Base-by-base conservation (phyloP, 192 early-diverging fungal genomes). In the Chytriomyces sp. region DNA sequence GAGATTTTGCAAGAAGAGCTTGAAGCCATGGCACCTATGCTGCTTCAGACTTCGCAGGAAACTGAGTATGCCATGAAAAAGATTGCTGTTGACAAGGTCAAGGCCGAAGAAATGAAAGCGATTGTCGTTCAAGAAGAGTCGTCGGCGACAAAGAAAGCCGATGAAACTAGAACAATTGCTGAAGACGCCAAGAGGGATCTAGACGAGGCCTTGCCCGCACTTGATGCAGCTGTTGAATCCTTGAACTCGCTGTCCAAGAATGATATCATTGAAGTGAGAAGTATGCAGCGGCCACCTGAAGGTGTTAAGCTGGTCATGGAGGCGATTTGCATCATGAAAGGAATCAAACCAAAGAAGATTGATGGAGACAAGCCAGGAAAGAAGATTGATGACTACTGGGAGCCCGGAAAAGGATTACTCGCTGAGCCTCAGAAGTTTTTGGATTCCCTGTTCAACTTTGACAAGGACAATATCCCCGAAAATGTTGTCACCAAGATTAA, bases 251-350 rank as follows among this genome's bases (percentile, higher is more conserved):
- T 87, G 0, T 86, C 87, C 9, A 89, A 89, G 75, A 87, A 82
- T 79, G 89, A 90, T 77, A 87, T 90, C 45, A 90, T 88, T 76
- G 89, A 88, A 83, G 85, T 90, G 10, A 75, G 87, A 61, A 80
- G 81, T 20, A 90, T 90, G 89, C 86, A 90, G 75, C 67, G 89
- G 45, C 89, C 89, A 24, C 89, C 89, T 10, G 86, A 87, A 72
- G 89, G 89, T 72, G 89, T 90, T 18, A 90, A 90, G 76, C 81
- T 90, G 11, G 89, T 90, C 28, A 90, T 90, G 8, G 89, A 90
- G 81, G 88, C 89, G 0, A 82, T 90, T 10, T 90, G 89, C 67
- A 88, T 90, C 62, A 89, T 90, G 85, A 90, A 90, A 75, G 72
- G 65, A 5, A 85, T 90, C 65, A 90, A 90, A 72, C 88, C 89